Evolutionary conservation across 495 filamentous ascomycete genomes (phyloP), one percentile per base, ranked within the genome.

Genomic region (Neurospora tetrasperma): DNA sequence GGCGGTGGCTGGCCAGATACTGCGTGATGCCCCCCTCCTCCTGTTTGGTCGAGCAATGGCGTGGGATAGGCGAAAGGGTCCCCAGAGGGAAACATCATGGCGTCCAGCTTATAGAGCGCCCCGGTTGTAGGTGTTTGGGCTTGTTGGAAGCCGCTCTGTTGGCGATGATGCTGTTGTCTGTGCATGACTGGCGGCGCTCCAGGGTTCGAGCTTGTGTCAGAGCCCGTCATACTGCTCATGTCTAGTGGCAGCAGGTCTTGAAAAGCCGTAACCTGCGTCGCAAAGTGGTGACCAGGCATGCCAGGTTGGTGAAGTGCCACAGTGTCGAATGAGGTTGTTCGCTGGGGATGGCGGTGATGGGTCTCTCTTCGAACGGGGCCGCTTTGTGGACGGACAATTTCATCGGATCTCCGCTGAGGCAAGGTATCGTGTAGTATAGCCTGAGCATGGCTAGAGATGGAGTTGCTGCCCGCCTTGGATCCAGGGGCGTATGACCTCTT

Each of bases 51-150:
- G 74, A 85, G 91, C 83, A 94, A 88, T 2, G 94, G 92, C 77
- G 94, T 92, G 5, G 94, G 92, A 80, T 97, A 98, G 0, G 90
- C 93, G 73, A 97, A 95, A 0, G 94, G 93, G 78, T 98, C 94
- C 35, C 89, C 87, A 1, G 94, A 93, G 2, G 94, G 91, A 75
- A 98, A 98, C 93, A 98, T 97, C 81, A 97, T 91, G 12, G 91
- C 88, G 80, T 90, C 91, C 20, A 97, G 85, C 78, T 96, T 92
- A 16, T 91, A 87, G 27, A 96, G 72, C 62, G 79, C 79, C 66
- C 80, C 74, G 70, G 81, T 76, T 73, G 79, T 76, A 31, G 77
- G 70, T 27, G 77, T 72, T 70, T 83, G 80, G 54, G 74, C 79
- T 70, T 78, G 72, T 20, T 72, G 76, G 69, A 75, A 78, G 18